Percentiles rank a stretch among this genome's conserved stretches.
Conservation (phyloP, 2,329 filamentous ascomycete genomes). For the Lecanoromycetidae sp. region DNA sequence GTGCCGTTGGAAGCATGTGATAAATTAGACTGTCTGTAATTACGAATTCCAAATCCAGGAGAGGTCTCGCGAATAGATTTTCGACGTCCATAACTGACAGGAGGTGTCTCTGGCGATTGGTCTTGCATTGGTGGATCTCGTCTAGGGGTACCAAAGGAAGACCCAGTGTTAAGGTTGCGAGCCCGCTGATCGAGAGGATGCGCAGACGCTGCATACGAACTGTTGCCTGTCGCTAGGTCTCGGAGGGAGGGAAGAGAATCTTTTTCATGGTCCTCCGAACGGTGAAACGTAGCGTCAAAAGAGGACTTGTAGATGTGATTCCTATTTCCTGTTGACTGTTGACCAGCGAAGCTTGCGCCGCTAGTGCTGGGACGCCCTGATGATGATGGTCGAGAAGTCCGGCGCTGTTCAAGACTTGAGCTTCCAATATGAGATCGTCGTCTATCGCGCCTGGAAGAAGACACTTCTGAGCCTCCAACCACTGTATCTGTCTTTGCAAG, state of each 20-base stretch:
- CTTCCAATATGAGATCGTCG: slow-evolving; percentile 7
- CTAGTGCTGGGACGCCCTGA: slow-evolving; percentile 11
- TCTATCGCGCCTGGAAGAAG: slow-evolving; percentile 6
- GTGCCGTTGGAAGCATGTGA: slow-evolving; percentile 7
- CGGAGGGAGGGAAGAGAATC: slow-evolving; percentile 5
- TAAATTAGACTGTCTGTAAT: slow-evolving; percentile 10
- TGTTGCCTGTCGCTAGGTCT: slow-evolving; percentile 4
- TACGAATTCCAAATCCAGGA: neutral
- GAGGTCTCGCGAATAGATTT: slow-evolving; percentile 10
- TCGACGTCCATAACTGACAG: slow-evolving; percentile 7
- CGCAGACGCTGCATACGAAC: slow-evolving; percentile 17
- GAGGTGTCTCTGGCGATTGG: slow-evolving; percentile 5
- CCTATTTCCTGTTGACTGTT: neutral
- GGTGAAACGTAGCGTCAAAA: slow-evolving; percentile 4
- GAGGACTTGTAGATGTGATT: slow-evolving; percentile 1
- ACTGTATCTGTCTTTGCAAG: slow-evolving; percentile 24
- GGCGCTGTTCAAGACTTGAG: slow-evolving; percentile 3
- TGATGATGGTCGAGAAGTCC: slow-evolving; percentile 5
- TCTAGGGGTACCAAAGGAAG: slow-evolving; percentile 3
- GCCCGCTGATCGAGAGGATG: slow-evolving; percentile 16
- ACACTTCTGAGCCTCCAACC: slow-evolving; percentile 7
- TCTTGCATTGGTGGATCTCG: slow-evolving; percentile 5
- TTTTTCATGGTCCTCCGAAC: neutral
- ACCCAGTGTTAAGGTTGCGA: slow-evolving; percentile 6
- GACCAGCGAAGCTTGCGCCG: slow-evolving; percentile 4